Evolutionary conservation across 768 basidiomycete genomes (phyloP), one percentile per base, ranked within the genome.

Genomic region (Lyophyllum atratum): DNA sequence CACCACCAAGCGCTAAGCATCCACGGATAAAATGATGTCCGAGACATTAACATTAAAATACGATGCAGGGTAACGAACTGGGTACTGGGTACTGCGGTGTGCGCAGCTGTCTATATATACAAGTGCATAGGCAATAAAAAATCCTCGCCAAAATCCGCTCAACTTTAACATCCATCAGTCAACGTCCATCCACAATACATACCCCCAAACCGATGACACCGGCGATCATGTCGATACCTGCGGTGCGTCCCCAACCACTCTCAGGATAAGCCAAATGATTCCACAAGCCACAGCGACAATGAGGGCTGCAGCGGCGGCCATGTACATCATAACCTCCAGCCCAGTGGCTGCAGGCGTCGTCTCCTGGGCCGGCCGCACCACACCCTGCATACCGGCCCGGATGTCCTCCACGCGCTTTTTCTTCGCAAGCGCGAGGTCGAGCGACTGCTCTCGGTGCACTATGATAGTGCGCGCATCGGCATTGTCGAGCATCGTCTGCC

Each of bases 391-490:
- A 21, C 64, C 66, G 21, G 64, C 62, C 12, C 67, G 59, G 19
- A 73, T 49, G 19, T 67, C 63, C 54, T 71, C 71, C 4, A 71
- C 44, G 10, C 72, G 71, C 51, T 67, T 67, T 59, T 68, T 69
- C 56, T 64, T 66, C 14, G 65, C 56, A n/a, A 75, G 66, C 37
- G 69, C 72, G 4, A 70, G 60, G 21, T 79, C 76, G 50, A 74
- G 72, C 60, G 78, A 70, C 60, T 84, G 74, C 60, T 83, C 76
- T 37, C 69, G 54, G 29, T 75, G 65, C 33, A 82, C 71, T 26
- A 90, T 76, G 3, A 70, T 70, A 2, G 85, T 77, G 17, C 90
- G 85, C 14, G 84, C 77, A 68, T 92, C 89, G 24, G 64, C 44
- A 2, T 76, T 66, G 67, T 87, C 74, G 60, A 83, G 76, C 2